Percentiles rank a stretch among this genome's conserved stretches.
These are phyloP conservation scores for Papiliotrema nemorosa DNA, from an alignment of 1,284 basidiomycete species.

Conservation along the genomic window DNA sequence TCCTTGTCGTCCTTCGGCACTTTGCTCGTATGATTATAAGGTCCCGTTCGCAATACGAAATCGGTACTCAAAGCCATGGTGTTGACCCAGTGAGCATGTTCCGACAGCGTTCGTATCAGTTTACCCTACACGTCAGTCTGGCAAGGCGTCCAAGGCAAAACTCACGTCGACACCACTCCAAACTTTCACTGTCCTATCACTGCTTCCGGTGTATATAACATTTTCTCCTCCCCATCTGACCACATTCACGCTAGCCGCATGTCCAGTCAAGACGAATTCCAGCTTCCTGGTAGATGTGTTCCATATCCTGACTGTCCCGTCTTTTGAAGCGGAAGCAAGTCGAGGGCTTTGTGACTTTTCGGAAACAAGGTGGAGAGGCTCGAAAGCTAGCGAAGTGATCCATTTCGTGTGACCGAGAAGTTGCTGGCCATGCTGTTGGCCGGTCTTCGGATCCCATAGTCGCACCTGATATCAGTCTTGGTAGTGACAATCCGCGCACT, in stretches of 20 bases:
- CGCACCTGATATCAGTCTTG: slow-evolving; percentile 57
- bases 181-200: slow-evolving; percentile 87
- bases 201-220: slow-evolving; percentile 88
- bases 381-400: slow-evolving; percentile 95
- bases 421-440: slow-evolving; percentile 76
- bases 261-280: slow-evolving; percentile 86
- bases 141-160: slow-evolving; percentile 1
- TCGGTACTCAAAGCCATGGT: slow-evolving; percentile 94
- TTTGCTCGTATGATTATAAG: slow-evolving; percentile 83
- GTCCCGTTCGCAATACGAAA: slow-evolving; percentile 89
- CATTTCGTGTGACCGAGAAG: slow-evolving; percentile 93
- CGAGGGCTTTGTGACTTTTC: slow-evolving; percentile 68
- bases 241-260: slow-evolving; percentile 90
- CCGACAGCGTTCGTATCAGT: slow-evolving; percentile 67
- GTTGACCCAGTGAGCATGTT: slow-evolving; percentile 99
- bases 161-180: slow-evolving; percentile 80
- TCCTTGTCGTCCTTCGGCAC: slow-evolving; percentile 71
- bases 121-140: slow-evolving; percentile 48
- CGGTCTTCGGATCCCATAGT: slow-evolving; percentile 86
- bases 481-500: slow-evolving; percentile 51
- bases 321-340: slow-evolving; percentile 91
- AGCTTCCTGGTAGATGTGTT: slow-evolving; percentile 66
- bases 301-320: slow-evolving; percentile 94
- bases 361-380: slow-evolving; percentile 76
- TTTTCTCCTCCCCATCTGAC: slow-evolving; percentile 94